phyloP scores from a whole-genome alignment of 768 basidiomycete genomes.

The Rhizopogon roseolus region DNA sequence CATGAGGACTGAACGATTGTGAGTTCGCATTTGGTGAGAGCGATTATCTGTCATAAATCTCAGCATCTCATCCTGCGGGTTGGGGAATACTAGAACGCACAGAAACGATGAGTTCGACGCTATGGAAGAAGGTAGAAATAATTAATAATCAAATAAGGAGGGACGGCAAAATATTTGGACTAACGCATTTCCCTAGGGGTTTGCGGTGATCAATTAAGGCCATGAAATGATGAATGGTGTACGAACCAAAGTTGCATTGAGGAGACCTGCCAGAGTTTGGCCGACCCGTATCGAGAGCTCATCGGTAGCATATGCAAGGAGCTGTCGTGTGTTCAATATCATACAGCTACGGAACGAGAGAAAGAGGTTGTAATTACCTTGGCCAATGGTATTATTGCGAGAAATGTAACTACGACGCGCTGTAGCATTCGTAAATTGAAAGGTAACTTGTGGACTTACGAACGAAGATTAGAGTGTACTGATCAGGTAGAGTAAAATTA shows the following conservation, averaged over 20 bases:
- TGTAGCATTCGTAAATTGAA: neutral
- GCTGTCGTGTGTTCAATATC: slow-evolving; percentile 27
- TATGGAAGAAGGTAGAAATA: slow-evolving; percentile 8
- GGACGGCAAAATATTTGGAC: neutral
- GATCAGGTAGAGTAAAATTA: slow-evolving; percentile 48
- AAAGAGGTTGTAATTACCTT: slow-evolving; percentile 40
- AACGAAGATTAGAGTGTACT: slow-evolving; percentile 64
- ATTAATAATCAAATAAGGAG: neutral
- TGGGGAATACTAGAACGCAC: slow-evolving; percentile 36
- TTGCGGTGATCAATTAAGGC: neutral
- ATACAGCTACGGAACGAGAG: neutral
- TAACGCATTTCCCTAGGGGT: slow-evolving; percentile 26
- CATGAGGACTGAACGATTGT: slow-evolving; percentile 77
- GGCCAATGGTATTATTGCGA: slow-evolving; percentile 82
- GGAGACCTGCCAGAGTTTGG: slow-evolving; percentile 75
- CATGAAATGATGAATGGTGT: neutral
- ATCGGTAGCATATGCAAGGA: slow-evolving; percentile 83
- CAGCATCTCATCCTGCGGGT: neutral
- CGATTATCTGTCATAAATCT: slow-evolving; percentile 53
- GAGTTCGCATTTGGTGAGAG: slow-evolving; percentile 77
- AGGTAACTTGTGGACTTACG: slow-evolving; percentile 39
- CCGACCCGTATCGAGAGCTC: slow-evolving; percentile 80
- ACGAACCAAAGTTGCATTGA: slow-evolving; percentile 80
- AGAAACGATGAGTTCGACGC: slow-evolving; percentile 64
- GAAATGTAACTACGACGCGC: slow-evolving; percentile 55